Evolutionary conservation across 1,284 basidiomycete genomes (phyloP), one percentile per base, ranked within the genome.

Genomic region (Irpex sp.): DNA sequence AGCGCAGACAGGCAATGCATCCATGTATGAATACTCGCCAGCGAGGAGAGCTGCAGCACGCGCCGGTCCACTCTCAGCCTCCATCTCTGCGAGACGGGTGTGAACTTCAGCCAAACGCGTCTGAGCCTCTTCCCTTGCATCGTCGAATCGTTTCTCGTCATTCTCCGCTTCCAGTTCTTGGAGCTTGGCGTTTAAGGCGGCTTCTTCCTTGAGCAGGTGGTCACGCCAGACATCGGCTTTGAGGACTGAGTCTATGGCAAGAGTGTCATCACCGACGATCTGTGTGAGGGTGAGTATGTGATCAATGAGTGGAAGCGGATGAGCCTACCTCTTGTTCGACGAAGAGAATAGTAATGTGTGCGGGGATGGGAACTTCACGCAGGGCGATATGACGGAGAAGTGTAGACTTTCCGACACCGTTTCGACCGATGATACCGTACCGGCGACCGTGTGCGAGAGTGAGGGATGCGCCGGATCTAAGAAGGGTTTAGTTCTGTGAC

Each of bases 161-260:
- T 89, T 88, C 76, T 94, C 93, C 11, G 81, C 82, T 71, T 97
- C 95, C n/a, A 98, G 87, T 73, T 87, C 88, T 0, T 87, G 79
- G 1, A 99, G 88, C 75, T 90, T 88, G 4, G 88, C 88, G 78
- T 97, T 97, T 67, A 98, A 85, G 32, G 87, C 81, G 0, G 84
- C 83, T 81, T 99, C 96, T 79, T 99, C 96, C 71, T 90, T 92
- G 66, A 98, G 83, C 15, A 98, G 86, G 75, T 96, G 94, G 79
- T 97, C 96, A 78, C 97, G 89, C 96, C 97, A 98, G 56, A 99
- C 97, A 80, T 99, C 97, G 43, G 97, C 97, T 83, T 97, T 97
- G 65, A 99, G 89, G 10, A 99, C 98, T 2, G 97, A 97, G 43
- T 98, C 95, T 66, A 99, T 86, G 0, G 98, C 98, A 0, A 87